A percentile compares a stretch with the other conserved stretches of the same genome.
Evolutionary conservation across 805 yeast species (phyloP).

Genomic region (Yarrowia sp.): DNA sequence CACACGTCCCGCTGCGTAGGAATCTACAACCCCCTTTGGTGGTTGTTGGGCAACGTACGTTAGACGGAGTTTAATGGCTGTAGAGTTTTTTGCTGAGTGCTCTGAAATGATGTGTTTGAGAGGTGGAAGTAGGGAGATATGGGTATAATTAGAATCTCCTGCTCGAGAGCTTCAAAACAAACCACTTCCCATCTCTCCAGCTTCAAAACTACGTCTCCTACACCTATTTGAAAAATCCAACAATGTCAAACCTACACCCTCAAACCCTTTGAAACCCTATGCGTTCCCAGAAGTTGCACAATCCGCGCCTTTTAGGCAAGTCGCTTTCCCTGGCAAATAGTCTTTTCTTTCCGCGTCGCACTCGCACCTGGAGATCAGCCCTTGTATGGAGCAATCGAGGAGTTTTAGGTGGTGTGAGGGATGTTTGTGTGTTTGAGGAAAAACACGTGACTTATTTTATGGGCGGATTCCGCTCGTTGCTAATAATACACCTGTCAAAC

Average conservation of each 20-base stretch:
- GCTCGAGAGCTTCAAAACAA: not conserved
- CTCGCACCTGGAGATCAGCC: too few species aligned
- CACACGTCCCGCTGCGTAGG: not conserved
- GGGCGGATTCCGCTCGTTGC: too few species aligned
- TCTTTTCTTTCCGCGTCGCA: too few species aligned
- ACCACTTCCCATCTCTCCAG: too few species aligned
- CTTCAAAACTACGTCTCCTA: too few species aligned
- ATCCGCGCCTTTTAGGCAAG: not conserved
- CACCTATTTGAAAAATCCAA: too few species aligned
- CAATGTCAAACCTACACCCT: not conserved
- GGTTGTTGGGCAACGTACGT: not conserved
- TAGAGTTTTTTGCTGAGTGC: not conserved
- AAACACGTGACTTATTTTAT: too few species aligned
- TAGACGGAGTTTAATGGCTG: not conserved
- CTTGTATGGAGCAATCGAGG: not conserved
- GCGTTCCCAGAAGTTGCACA: not conserved
- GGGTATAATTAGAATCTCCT: not conserved
- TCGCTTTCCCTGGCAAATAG: not conserved
- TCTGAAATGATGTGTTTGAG: too few species aligned
- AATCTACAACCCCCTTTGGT: constrained; percentile 6
- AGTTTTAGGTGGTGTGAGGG: not conserved
- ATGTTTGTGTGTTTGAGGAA: too few species aligned
- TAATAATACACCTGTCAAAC: too few species aligned
- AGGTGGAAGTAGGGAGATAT: too few species aligned
- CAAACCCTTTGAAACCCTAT: not conserved